These are phyloP conservation scores for Daldinia bambusicola DNA, from an alignment of 495 filamentous ascomycete genomes.

Conservation along the genomic window DNA sequence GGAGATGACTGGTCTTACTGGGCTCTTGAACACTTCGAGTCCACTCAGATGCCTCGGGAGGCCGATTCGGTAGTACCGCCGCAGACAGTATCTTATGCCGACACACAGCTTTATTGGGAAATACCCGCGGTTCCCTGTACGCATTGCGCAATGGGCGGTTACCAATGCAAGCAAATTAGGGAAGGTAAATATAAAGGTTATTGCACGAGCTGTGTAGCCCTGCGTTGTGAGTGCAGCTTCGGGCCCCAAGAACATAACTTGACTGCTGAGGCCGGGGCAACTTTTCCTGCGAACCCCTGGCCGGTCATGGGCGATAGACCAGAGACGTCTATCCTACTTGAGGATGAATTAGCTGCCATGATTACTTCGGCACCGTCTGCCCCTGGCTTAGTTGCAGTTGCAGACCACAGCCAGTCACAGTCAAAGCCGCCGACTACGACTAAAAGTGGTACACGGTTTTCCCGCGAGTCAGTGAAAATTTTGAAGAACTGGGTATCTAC, in stretches of 20 bases:
- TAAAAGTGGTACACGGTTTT: constrained; percentile 71
- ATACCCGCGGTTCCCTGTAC: constrained; percentile 67
- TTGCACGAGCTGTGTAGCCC: constrained; percentile 82
- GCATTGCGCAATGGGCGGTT: constrained; percentile 72
- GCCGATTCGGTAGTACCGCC: constrained; percentile 21
- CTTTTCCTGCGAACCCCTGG: constrained; percentile 58
- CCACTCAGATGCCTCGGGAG: constrained; percentile 43
- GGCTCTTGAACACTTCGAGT: constrained; percentile 59
- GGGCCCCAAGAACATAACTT: constrained; percentile 48
- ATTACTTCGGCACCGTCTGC: constrained; percentile 58
- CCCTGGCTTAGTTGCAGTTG: constrained; percentile 60
- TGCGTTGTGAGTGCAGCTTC: constrained; percentile 80
- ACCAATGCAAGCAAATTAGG: constrained; percentile 79
- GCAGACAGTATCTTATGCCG: constrained; percentile 33
- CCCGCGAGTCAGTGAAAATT: constrained; percentile 75
- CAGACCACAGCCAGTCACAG: constrained; percentile 46
- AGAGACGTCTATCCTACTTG: constrained; percentile 54
- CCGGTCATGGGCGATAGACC: constrained; percentile 58
- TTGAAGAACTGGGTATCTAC: constrained; percentile 81
- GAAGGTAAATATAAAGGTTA: constrained; percentile 73
- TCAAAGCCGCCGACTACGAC: constrained; percentile 40
- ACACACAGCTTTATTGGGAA: constrained; percentile 54
- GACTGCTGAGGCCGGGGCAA: constrained; percentile 40
- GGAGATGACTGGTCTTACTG: constrained; percentile 62
- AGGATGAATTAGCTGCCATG: constrained; percentile 57